Evolutionary conservation across 768 basidiomycete genomes (phyloP).

Genomic region (Boletus insuetus): DNA sequence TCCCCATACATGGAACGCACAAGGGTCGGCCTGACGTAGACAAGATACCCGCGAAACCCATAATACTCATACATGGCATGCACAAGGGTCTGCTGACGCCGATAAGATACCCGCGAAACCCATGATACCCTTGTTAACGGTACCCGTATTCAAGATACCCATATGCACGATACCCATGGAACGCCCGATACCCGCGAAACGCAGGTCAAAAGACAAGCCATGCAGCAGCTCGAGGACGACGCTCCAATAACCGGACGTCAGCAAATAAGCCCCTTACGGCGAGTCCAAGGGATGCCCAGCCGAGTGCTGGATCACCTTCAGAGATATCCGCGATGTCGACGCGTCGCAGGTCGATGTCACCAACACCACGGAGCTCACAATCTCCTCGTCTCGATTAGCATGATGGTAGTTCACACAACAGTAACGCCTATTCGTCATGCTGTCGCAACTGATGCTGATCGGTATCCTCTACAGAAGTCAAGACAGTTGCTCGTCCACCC

Average conservation of each 20-base stretch:
- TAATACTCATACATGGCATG: too few species aligned
- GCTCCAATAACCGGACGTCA: background rate
- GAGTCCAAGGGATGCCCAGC: slow-evolving; percentile 3
- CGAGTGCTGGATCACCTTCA: slow-evolving; percentile 2
- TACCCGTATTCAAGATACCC: too few species aligned
- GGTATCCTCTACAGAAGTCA: slow-evolving; percentile 5
- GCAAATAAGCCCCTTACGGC: background rate
- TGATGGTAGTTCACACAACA: background rate
- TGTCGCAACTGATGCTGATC: background rate
- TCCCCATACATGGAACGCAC: too few species aligned
- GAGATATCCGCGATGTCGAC: background rate
- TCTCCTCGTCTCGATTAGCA: background rate
- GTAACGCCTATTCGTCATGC: background rate
- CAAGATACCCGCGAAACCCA: too few species aligned
- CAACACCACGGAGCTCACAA: slow-evolving; percentile 2
- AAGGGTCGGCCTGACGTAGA: too few species aligned
- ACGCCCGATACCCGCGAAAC: background rate
- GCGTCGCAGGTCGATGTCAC: slow-evolving; percentile 14
- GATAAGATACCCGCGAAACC: too few species aligned
- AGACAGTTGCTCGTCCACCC: slow-evolving; percentile 4
- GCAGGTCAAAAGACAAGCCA: slow-evolving; percentile 15
- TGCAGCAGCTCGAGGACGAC: slow-evolving; percentile 2
- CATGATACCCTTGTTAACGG: too few species aligned
- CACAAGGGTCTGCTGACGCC: too few species aligned
- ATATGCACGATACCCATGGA: too few species aligned